phyloP scores from a whole-genome alignment of 1,284 basidiomycete genomes.

The Ceratobasidium sp. region DNA sequence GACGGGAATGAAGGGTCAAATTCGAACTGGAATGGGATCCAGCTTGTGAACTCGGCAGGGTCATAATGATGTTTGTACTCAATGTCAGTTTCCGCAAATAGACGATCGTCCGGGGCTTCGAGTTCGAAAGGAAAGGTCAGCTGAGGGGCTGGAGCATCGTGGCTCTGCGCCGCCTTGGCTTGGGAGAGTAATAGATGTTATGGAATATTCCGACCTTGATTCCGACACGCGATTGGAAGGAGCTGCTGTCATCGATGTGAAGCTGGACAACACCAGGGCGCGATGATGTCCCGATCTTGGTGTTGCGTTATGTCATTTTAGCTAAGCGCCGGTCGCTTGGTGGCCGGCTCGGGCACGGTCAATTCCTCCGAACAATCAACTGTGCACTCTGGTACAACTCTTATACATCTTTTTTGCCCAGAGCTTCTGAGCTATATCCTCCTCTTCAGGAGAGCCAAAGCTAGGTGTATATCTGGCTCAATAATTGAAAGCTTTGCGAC shows the following conservation, averaged over 20 bases:
- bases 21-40: conserved; percentile 18
- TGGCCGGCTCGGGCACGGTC: not conserved
- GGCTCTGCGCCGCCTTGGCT: not conserved
- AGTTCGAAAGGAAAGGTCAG: conserved; percentile 34
- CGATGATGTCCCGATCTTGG: not conserved
- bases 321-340: not conserved
- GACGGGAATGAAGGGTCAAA: conserved; percentile 30
- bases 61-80: not conserved
- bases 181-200: not conserved
- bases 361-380: not conserved
- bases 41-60: not conserved
- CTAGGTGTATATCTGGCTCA: too few relatives aligned
- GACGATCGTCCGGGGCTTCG: conserved; percentile 31
- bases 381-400: not conserved
- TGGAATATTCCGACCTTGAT: conserved; percentile 2
- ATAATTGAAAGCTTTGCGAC: too few relatives aligned
- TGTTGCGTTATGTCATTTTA: not conserved
- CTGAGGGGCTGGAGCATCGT: conserved; percentile 13
- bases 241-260: not conserved
- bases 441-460: too few relatives aligned
- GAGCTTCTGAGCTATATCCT: too few relatives aligned
- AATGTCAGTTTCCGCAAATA: not conserved
- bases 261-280: not conserved
- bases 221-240: not conserved
- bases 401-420: too few relatives aligned